Percentiles rank a stretch among this genome's conserved stretches.
These are phyloP conservation scores for Cladosporium sp. DNA, from an alignment of 2,329 filamentous ascomycete species.

Conservation along the genomic window DNA sequence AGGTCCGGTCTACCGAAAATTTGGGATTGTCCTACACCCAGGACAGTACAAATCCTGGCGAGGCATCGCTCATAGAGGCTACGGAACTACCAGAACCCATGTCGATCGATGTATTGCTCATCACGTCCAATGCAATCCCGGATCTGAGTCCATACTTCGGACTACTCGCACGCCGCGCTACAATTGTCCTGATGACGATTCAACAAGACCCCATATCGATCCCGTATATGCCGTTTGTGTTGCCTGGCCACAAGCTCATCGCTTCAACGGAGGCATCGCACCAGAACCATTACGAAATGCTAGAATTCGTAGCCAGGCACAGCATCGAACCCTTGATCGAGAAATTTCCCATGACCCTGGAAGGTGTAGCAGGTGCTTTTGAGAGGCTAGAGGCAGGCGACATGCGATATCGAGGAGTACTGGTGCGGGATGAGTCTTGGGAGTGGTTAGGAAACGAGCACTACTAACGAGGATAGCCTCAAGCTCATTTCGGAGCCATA, in stretches of 20 bases:
- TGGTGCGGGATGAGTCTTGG: conserved; percentile 11
- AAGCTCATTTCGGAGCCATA: no score
- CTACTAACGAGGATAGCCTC: no score
- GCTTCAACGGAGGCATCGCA: conserved; percentile 30
- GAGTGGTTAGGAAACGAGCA: no score
- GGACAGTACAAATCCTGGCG: not conserved
- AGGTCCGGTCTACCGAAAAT: conserved; percentile 13
- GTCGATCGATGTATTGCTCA: conserved; percentile 28
- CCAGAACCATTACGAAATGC: conserved; percentile 36
- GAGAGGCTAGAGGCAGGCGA: conserved; percentile 36
- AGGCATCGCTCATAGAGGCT: not conserved
- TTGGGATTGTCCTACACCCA: not conserved
- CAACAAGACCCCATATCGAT: conserved; percentile 27
- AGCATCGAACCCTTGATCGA: conserved; percentile 43
- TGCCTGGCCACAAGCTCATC: conserved; percentile 31
- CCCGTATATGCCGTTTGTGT: conserved; percentile 32
- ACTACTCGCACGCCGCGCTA: conserved; percentile 28
- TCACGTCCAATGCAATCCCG: conserved; percentile 29
- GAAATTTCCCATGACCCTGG: conserved; percentile 38
- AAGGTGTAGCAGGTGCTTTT: conserved; percentile 41
- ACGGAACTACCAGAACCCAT: conserved; percentile 6
- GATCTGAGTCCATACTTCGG: conserved; percentile 24
- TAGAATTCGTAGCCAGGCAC: conserved; percentile 41
- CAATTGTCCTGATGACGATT: conserved; percentile 33
- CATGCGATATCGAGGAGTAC: conserved; percentile 45